A percentile compares a stretch with the other conserved stretches of the same genome.
Evolutionary conservation across 2,329 filamentous ascomycete species (phyloP).

Genomic region (Ceratocystis cubensis): DNA sequence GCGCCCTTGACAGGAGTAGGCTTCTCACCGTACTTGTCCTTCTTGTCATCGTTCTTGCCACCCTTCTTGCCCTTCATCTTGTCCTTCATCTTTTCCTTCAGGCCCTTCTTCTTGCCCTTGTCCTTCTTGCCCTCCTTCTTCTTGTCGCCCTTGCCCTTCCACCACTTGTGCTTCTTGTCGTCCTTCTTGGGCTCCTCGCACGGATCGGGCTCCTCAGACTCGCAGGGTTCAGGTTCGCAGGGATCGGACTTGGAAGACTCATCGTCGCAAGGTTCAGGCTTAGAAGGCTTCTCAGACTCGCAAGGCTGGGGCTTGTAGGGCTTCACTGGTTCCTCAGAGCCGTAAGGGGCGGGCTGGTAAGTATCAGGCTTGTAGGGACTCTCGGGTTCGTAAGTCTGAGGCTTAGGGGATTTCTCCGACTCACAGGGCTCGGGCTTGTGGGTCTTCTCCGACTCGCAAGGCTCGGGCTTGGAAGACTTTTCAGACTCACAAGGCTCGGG

Average conservation of each 20-base stretch:
- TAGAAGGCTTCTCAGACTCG: constrained; percentile 12
- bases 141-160: constrained; percentile 20
- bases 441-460: constrained; percentile 9
- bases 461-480: background rate
- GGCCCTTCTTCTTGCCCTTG: constrained; percentile 14
- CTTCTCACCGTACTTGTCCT: constrained; percentile 19
- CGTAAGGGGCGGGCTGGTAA: background rate
- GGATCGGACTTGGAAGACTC: background rate
- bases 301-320: constrained; percentile 10
- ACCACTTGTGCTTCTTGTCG: constrained; percentile 22
- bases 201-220: constrained; percentile 13
- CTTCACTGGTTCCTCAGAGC: constrained; percentile 6
- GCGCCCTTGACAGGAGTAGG: constrained; percentile 19
- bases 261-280: constrained; percentile 10
- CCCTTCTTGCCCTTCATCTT: constrained; percentile 20
- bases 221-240: constrained; percentile 1
- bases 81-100: constrained; percentile 17
- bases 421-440: constrained; percentile 13
- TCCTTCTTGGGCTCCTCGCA: constrained; percentile 18
- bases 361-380: constrained; percentile 12
- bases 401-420: constrained; percentile 7
- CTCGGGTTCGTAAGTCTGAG: constrained; percentile 7
- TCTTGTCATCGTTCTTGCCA: constrained; percentile 16
- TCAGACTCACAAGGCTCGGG: constrained; percentile 13
- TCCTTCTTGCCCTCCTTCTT: constrained; percentile 19